These are phyloP conservation scores for Solanum neorickii DNA, from an alignment of 257 asterid genomes.

Conservation along the genomic window DNA sequence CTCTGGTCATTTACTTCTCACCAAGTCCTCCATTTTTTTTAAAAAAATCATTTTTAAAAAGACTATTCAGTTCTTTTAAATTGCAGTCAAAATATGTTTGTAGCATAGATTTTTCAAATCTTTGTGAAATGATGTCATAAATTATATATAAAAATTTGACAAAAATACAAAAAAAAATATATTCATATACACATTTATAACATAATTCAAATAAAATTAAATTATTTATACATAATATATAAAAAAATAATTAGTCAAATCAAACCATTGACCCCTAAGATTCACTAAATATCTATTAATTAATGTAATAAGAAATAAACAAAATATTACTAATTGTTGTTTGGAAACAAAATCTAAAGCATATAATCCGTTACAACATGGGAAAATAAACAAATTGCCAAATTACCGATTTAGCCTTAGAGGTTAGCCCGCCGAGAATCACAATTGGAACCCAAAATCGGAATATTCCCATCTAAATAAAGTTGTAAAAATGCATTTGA, in stretches of 20 bases:
- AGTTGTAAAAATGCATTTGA: neutral
- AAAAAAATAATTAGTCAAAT: neutral
- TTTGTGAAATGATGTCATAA: neutral
- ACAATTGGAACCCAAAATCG: neutral
- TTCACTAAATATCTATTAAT: neutral
- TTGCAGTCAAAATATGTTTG: neutral
- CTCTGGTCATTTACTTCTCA: neutral
- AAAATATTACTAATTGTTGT: neutral
- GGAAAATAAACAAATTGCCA: neutral
- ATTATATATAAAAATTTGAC: neutral
- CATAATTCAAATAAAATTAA: neutral
- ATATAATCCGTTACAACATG: neutral
- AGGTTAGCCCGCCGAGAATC: neutral
- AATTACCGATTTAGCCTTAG: neutral
- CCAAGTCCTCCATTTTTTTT: neutral
- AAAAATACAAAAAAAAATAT: neutral
- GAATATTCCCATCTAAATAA: conserved; percentile 10
- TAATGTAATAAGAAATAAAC: neutral
- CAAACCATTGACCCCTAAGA: neutral
- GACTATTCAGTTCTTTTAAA: neutral
- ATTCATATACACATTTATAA: neutral
- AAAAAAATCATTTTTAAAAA: no score
- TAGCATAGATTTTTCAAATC: neutral
- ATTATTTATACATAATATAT: neutral
- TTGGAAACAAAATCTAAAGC: neutral